Base-by-base conservation (phyloP, 306 rosid species). In the Sophora flavescens region DNA sequence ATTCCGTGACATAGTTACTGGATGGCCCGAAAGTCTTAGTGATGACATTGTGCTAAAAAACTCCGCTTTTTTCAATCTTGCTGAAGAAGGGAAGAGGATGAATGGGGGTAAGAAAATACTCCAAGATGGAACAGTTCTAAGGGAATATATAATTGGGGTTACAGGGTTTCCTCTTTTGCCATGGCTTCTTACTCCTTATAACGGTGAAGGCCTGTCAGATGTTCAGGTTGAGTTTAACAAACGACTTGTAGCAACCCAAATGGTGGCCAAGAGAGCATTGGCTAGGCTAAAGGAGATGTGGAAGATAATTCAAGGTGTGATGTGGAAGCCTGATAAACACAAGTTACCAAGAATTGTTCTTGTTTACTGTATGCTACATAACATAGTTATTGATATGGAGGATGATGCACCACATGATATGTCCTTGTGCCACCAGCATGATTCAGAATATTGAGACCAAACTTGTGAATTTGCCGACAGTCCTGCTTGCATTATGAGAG, bases 1-100 rank as follows among this genome's bases (percentile, higher is more conserved):
- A 85, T 89, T 93, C 82, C 85, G 88, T 10, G 90, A 88, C 85
- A 74, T 93, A 78, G 80, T 91, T 65, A 75, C 92, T 3, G 97
- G 98, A 51, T 93, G 98, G 97, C 98, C 98, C 1, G 97, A 97
- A 80, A 93, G 96, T 73, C 26, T 91, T 71, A 86, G 87, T 9
- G 97, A 93, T 41, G 83, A 81, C 14, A 38, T 52, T n/a, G 88
- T 88, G 51, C 93, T 93, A 15, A 74, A 22, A 77, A 90, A 92
- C 77, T 93, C 93, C 3, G 51, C 87, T 8, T 86, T 93, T 62
- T 90, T 80, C 89, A 83, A 75, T 66, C 82, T 82, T 56, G 84
- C 80, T 32, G 89, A 90, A 82, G 93, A 89, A 76, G 93, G 92
- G 13, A 74, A 76, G 57, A 85, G 84, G 68, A 53, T 93, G 80